phyloP scores from a whole-genome alignment of 2,329 filamentous ascomycete genomes.

The Trichoderma cornu-damae region DNA sequence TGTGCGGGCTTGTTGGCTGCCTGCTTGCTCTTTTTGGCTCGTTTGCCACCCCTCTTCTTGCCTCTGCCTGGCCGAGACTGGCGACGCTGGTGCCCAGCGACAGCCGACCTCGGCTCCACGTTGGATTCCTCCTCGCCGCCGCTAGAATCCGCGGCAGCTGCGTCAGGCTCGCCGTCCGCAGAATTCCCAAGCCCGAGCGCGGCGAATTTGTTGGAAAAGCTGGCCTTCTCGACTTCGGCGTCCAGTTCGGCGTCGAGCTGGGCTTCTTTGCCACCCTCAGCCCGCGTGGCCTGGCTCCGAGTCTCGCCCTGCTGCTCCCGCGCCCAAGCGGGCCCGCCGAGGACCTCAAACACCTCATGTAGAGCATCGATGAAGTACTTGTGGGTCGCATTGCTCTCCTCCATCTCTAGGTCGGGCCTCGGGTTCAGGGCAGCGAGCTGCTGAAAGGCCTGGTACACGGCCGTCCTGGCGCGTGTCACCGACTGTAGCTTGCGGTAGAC shows the following conservation, averaged over 20 bases:
- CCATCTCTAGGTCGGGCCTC: slow-evolving; percentile 31
- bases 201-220: background rate
- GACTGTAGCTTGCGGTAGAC: slow-evolving; percentile 36
- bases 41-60: slow-evolving; percentile 22
- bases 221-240: background rate
- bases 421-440: slow-evolving; percentile 29
- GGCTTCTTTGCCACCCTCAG: background rate
- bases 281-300: slow-evolving; percentile 12
- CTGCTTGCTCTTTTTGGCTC: slow-evolving; percentile 15
- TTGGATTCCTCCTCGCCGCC: slow-evolving; percentile 1
- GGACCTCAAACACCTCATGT: slow-evolving; percentile 31
- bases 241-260: background rate
- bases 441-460: slow-evolving; percentile 30
- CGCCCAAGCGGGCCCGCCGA: slow-evolving; percentile 32
- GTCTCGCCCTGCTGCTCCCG: slow-evolving; percentile 17
- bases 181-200: background rate
- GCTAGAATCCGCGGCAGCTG: slow-evolving; percentile 12
- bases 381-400: slow-evolving; percentile 37
- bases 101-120: background rate
- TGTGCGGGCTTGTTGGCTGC: slow-evolving; percentile 18
- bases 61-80: slow-evolving; percentile 11
- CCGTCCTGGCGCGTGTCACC: slow-evolving; percentile 34
- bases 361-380: slow-evolving; percentile 41
- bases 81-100: background rate
- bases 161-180: slow-evolving; percentile 11